Evolutionary conservation across 2,329 filamentous ascomycete genomes (phyloP).

Genomic region (Calonectria henricotiae): DNA sequence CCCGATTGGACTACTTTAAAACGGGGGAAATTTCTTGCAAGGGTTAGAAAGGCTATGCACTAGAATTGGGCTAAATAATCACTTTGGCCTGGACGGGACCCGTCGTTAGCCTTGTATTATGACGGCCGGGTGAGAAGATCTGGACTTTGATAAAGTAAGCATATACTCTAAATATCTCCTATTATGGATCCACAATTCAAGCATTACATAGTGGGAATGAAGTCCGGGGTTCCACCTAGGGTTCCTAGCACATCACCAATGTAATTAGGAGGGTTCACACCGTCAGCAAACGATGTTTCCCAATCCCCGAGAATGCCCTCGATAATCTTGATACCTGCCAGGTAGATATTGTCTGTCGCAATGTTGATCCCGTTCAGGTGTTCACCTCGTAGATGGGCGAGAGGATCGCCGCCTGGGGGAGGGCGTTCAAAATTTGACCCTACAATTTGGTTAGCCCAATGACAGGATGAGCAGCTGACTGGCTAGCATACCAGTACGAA

Average conservation of each 20-base stretch:
- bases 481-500: slow-evolving; percentile 27
- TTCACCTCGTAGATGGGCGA: slow-evolving; percentile 32
- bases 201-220: slow-evolving; percentile 12
- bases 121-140: no score
- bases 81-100: no score
- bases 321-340: slow-evolving; percentile 39
- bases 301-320: slow-evolving; percentile 36
- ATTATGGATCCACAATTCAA: not conserved
- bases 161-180: not conserved
- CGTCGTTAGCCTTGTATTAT: no score
- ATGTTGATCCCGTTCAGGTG: slow-evolving; percentile 35
- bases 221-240: slow-evolving; percentile 40
- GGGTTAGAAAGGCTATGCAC: no score
- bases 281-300: slow-evolving; percentile 27
- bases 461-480: not conserved
- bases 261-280: slow-evolving; percentile 38
- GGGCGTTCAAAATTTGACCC: slow-evolving; percentile 44
- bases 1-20: no score
- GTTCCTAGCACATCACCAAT: slow-evolving; percentile 42
- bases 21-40: no score
- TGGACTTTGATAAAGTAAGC: not conserved
- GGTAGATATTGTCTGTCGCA: slow-evolving; percentile 32
- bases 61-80: no score
- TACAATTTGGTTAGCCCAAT: slow-evolving; percentile 3
- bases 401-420: slow-evolving; percentile 29